Base-by-base conservation (phyloP, 192 early-diverging fungal genomes). In the Chytriomyces sp. region DNA sequence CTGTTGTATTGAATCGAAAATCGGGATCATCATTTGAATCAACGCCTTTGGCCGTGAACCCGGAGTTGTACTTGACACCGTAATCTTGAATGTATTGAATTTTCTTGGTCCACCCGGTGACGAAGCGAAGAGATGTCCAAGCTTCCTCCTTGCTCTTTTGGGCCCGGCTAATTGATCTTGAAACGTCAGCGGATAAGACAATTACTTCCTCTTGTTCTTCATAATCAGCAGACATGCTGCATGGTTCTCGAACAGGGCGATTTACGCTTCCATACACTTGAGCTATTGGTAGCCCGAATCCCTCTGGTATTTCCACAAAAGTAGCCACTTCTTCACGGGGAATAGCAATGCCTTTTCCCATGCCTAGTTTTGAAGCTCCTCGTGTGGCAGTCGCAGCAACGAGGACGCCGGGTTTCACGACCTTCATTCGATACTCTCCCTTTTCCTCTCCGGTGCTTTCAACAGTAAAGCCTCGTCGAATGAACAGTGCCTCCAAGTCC, bases 31-130 rank as follows among this genome's bases (percentile, higher is more conserved):
- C 35, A 35, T 35, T 35, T 35, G 35, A 35, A 35, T 1, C 35
- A 35, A 35, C 35, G 35, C 69, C 48, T 57, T 57, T 64, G 11
- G 63, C 1, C 5, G 50, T 50, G 45, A 57, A 71, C 20, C 69
- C 69, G 26, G n/a, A 57, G 50, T 71, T 71, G 26, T 71, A 71
- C 11, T 26, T n/a, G 18, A 71, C 16, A 35, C 69, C 69, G 26
- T 71, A 71, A 9, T 71, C 57, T 43, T 71, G 50, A 8, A 71
- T 26, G 23, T 71, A 71, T 50, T 18, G 49, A 9, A 50, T 8
- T n/a, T 71, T 71, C 44, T 71, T 71, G n/a, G 47, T 24, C 11
- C 2, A 23, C 4, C 18, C 20, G 20, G 46, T 7, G 10, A 45
- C 18, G 7, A 71, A 8, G 11, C 63, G 20, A 23, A 16, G 20